Conservation (phyloP, 139 green algal species). For the Chlorella sorokiniana region DNA sequence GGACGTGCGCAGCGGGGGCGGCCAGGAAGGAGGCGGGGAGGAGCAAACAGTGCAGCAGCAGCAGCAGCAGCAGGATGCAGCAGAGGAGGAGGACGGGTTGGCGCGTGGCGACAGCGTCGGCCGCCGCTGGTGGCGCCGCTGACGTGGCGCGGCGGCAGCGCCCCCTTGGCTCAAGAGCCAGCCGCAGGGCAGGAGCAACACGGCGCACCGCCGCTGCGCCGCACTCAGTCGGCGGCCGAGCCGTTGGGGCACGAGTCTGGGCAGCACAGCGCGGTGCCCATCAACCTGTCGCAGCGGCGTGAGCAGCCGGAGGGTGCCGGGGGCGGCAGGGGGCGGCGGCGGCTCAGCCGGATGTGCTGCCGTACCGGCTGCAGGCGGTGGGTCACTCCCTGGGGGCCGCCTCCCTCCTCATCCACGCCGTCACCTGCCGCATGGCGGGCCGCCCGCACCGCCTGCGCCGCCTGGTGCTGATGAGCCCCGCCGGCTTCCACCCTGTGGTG, state of each 20-base stretch:
- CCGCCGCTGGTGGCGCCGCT: neutral
- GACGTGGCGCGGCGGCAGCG: neutral
- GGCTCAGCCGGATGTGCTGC: conserved; percentile 9
- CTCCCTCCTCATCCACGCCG: conserved; percentile 67
- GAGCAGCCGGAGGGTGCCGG: neutral
- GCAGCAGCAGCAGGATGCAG: neutral
- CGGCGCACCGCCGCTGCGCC: neutral
- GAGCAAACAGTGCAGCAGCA: neutral
- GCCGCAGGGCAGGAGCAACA: neutral
- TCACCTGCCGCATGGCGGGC: conserved; percentile 25
- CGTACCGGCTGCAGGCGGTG: conserved; percentile 48
- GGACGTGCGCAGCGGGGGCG: conserved; percentile 21
- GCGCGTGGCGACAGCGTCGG: neutral
- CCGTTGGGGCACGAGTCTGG: neutral
- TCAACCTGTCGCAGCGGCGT: neutral
- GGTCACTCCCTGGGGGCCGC: conserved; percentile 74
- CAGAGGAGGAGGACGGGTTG: neutral
- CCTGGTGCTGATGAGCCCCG: conserved; percentile 81
- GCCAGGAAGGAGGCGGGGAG: neutral
- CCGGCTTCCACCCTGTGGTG: conserved; percentile 70
- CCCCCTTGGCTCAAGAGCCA: neutral
- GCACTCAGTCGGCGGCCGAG: neutral
- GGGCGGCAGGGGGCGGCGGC: neutral
- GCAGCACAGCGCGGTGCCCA: neutral
- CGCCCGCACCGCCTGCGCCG: conserved; percentile 65